phyloP scores from a whole-genome alignment of 2,329 filamentous ascomycete species.

The Grosmannia clavigera region DNA sequence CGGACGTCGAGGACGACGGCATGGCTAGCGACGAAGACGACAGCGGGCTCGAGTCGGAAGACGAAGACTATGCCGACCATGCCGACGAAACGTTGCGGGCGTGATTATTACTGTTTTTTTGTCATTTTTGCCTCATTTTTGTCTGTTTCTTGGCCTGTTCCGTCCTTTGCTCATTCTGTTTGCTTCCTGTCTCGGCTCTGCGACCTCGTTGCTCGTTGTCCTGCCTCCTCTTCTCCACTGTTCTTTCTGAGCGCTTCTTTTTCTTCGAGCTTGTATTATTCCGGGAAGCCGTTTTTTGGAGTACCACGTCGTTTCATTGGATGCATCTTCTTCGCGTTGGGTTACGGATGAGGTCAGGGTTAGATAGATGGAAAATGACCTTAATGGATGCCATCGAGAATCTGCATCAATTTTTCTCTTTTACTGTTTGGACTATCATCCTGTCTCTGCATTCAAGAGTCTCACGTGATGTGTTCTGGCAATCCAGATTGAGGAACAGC shows the following conservation, averaged over 20 bases:
- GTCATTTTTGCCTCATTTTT: background rate
- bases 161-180: background rate
- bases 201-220: background rate
- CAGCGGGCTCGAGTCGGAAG: background rate
- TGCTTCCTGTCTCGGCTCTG: background rate
- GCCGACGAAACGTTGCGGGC: background rate
- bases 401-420: background rate
- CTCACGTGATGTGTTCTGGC: too few species aligned
- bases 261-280: background rate
- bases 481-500: too few species aligned
- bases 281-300: background rate
- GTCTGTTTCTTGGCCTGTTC: background rate
- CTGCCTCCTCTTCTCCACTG: background rate
- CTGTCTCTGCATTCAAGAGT: too few species aligned
- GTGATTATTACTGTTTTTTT: background rate
- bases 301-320: background rate
- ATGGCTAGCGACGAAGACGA: background rate
- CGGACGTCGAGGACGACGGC: constrained; percentile 4
- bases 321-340: background rate
- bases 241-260: background rate
- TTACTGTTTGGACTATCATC: too few species aligned
- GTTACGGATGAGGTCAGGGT: background rate
- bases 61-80: background rate
- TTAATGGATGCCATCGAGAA: background rate
- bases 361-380: background rate